Conservation (phyloP, 192 early-diverging fungal species). For the Coemansia sp. region DNA sequence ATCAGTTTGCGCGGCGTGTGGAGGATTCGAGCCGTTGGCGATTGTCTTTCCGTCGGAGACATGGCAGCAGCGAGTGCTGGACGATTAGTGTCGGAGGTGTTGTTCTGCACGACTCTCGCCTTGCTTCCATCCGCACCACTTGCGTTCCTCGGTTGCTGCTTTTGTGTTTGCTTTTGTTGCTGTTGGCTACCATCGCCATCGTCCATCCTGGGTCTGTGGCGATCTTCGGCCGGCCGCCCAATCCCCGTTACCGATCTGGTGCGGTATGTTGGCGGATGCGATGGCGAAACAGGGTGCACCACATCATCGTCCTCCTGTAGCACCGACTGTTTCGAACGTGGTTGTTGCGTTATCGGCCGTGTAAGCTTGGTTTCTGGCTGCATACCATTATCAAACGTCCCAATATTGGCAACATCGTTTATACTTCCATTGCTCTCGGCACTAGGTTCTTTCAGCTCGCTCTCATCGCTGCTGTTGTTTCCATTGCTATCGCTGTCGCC, state of each 20-base stretch:
- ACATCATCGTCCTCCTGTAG: background rate
- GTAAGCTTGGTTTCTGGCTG: too few relatives aligned
- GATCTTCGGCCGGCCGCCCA: background rate
- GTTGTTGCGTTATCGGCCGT: background rate
- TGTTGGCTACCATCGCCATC: background rate
- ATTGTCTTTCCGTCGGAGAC: background rate
- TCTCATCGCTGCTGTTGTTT: background rate
- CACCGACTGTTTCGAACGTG: background rate
- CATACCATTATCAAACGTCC: too few relatives aligned
- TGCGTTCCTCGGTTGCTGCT: background rate
- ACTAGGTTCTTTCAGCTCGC: background rate
- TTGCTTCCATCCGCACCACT: too few relatives aligned
- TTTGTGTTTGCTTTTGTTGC: background rate
- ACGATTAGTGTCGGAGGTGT: too few relatives aligned
- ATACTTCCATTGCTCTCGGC: background rate
- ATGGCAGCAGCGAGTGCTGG: too few relatives aligned
- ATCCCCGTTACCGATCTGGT: background rate
- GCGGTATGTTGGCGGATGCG: background rate
- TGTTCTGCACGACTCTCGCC: too few relatives aligned
- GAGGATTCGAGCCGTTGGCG: background rate
- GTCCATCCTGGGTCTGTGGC: background rate
- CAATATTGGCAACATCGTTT: background rate
- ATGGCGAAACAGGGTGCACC: too few relatives aligned
- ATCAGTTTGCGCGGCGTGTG: conserved; percentile 28
- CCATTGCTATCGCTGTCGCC: background rate